phyloP scores from a whole-genome alignment of 192 early-diverging fungal species.

The Backusella morwellensis region DNA sequence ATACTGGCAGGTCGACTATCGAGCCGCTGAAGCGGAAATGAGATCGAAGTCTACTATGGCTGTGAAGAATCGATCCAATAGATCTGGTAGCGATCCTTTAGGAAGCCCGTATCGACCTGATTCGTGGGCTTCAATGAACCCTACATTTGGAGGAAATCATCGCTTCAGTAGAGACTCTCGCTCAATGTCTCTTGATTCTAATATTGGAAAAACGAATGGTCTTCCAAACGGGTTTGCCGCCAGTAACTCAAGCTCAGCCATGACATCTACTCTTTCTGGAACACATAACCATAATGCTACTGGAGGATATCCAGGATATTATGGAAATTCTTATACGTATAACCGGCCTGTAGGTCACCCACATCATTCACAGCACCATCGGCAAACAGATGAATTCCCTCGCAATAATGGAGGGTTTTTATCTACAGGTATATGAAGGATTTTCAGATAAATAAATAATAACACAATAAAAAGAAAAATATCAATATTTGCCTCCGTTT shows the following conservation, averaged over 20 bases:
- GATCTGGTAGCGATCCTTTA: conserved; percentile 6
- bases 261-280: neutral
- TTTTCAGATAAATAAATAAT: neutral
- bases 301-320: neutral
- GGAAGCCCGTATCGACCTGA: conserved; percentile 12
- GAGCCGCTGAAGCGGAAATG: conserved; percentile 34
- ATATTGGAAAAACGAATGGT: neutral
- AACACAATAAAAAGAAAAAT: neutral
- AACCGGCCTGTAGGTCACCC: neutral
- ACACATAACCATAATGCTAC: neutral
- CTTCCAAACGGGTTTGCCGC: neutral
- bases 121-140: neutral
- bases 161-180: conserved; percentile 3
- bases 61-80: neutral
- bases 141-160: neutral
- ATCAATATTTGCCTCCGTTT: neutral
- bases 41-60: conserved; percentile 15
- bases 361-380: neutral
- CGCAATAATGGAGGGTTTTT: neutral
- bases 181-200: conserved; percentile 9
- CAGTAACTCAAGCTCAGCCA: neutral
- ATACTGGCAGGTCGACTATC: conserved; percentile 75
- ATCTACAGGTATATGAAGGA: neutral
- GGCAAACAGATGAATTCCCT: neutral
- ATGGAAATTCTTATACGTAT: neutral